phyloP scores from a whole-genome alignment of 345 rosid genomes.

The Pistacia atlantica region DNA sequence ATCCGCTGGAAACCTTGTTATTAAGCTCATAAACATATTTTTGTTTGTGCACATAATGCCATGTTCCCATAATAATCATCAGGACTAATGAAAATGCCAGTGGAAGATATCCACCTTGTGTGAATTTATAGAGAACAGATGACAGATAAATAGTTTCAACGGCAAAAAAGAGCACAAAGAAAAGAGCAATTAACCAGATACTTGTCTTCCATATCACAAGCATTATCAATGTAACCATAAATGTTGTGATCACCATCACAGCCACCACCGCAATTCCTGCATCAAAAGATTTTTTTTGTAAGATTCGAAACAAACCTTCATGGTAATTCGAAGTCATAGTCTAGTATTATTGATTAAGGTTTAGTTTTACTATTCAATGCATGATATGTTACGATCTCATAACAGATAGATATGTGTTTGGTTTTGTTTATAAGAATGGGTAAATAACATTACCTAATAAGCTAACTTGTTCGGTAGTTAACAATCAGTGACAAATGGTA shows the following conservation, averaged over 20 bases:
- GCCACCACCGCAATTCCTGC: slow-evolving; percentile 67
- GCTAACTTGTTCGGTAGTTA: too few relatives aligned
- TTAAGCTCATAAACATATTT: slow-evolving; percentile 55
- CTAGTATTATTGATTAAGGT: too few relatives aligned
- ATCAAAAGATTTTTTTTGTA: neutral
- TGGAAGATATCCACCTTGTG: slow-evolving; percentile 63
- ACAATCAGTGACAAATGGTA: too few relatives aligned
- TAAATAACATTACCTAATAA: too few relatives aligned
- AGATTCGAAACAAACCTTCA: too few relatives aligned
- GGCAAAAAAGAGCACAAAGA: slow-evolving; percentile 37
- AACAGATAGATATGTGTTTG: too few relatives aligned
- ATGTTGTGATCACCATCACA: slow-evolving; percentile 68
- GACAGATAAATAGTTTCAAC: slow-evolving; percentile 54
- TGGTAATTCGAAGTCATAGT: too few relatives aligned
- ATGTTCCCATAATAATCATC: slow-evolving; percentile 57
- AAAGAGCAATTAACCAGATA: slow-evolving; percentile 37
- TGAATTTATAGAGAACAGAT: slow-evolving; percentile 60
- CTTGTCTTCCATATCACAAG: slow-evolving; percentile 68
- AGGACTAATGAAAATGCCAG: slow-evolving; percentile 42
- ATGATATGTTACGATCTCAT: too few relatives aligned
- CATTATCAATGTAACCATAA: slow-evolving; percentile 64
- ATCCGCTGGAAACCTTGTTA: slow-evolving; percentile 58
- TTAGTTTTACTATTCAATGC: too few relatives aligned
- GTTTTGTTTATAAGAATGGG: too few relatives aligned
- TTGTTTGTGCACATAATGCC: slow-evolving; percentile 62